A percentile compares a stretch with the other conserved stretches of the same genome.
Evolutionary conservation across 1,139 yeast species (phyloP).

Genomic region (Yamadazyma spencermartinsiae): DNA sequence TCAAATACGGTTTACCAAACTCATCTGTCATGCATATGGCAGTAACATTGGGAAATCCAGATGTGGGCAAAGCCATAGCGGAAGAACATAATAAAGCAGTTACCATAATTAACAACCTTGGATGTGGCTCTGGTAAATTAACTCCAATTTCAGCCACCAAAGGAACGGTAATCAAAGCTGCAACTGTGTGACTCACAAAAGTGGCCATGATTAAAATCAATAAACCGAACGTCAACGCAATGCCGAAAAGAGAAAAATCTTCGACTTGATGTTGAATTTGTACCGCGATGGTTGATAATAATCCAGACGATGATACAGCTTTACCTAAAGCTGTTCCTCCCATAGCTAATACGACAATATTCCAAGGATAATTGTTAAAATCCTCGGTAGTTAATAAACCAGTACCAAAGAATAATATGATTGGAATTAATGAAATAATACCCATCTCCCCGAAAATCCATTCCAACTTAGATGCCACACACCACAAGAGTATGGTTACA

Average conservation of each 20-base stretch:
- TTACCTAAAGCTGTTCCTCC: constrained; percentile 78
- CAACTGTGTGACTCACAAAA: constrained; percentile 75
- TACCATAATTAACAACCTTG: constrained; percentile 64
- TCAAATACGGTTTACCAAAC: constrained; percentile 79
- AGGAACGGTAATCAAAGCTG: constrained; percentile 72
- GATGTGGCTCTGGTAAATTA: constrained; percentile 52
- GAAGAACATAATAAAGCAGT: constrained; percentile 68
- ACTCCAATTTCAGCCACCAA: constrained; percentile 69
- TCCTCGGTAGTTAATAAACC: constrained; percentile 66
- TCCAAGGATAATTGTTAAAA: constrained; percentile 75
- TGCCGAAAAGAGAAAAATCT: constrained; percentile 57
- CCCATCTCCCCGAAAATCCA: constrained; percentile 70
- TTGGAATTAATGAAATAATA: constrained; percentile 65
- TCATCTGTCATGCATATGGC: constrained; percentile 84
- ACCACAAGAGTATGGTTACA: constrained; percentile 68
- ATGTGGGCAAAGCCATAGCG: constrained; percentile 77
- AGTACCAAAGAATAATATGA: constrained; percentile 67
- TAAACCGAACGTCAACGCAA: constrained; percentile 65
- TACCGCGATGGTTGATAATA: constrained; percentile 61
- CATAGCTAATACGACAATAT: constrained; percentile 73
- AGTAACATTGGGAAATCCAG: constrained; percentile 80
- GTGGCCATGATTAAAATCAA: constrained; percentile 82
- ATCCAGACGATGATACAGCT: constrained; percentile 71
- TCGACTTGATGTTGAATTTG: constrained; percentile 56
- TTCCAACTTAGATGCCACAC: constrained; percentile 60